Conservation (phyloP, 2,329 filamentous ascomycete species). For the Hypomyces rosellus region DNA sequence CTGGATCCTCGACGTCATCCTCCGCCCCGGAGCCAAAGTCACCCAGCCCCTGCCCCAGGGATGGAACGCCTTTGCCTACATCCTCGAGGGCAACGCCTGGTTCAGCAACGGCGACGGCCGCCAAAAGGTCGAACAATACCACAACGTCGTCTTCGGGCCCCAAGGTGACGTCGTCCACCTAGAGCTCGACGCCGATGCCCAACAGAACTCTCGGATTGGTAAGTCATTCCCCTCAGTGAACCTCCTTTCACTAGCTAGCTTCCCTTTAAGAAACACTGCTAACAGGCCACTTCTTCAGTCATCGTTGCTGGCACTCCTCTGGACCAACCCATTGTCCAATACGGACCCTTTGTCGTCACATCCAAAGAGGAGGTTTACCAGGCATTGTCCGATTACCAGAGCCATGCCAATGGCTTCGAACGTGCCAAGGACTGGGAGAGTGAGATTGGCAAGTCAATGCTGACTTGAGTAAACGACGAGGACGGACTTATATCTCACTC, state of each 20-base stretch:
- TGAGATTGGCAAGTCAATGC: constrained; percentile 78
- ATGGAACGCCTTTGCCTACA: constrained; percentile 90
- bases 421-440: constrained; percentile 72
- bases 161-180: constrained; percentile 70
- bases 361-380: constrained; percentile 67
- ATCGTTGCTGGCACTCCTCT: constrained; percentile 74
- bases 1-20: constrained; percentile 83
- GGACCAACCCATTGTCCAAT: constrained; percentile 75
- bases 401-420: constrained; percentile 71
- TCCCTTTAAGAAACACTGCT: not conserved
- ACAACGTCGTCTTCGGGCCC: constrained; percentile 85
- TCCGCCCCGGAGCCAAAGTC: constrained; percentile 73
- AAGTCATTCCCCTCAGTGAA: constrained; percentile 9
- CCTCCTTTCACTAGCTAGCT: not conserved
- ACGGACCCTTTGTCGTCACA: constrained; percentile 77
- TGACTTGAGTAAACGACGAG: not conserved
- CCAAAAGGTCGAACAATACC: constrained; percentile 59
- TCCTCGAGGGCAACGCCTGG: constrained; percentile 63
- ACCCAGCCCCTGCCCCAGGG: constrained; percentile 67
- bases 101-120: constrained; percentile 51
- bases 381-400: constrained; percentile 70
- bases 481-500: not conserved
- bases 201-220: constrained; percentile 48
- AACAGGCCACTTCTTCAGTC: constrained; percentile 32
- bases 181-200: constrained; percentile 59